Base-by-base conservation (phyloP, 2,329 filamentous ascomycete genomes). In the Ophiocordyceps unilateralis region DNA sequence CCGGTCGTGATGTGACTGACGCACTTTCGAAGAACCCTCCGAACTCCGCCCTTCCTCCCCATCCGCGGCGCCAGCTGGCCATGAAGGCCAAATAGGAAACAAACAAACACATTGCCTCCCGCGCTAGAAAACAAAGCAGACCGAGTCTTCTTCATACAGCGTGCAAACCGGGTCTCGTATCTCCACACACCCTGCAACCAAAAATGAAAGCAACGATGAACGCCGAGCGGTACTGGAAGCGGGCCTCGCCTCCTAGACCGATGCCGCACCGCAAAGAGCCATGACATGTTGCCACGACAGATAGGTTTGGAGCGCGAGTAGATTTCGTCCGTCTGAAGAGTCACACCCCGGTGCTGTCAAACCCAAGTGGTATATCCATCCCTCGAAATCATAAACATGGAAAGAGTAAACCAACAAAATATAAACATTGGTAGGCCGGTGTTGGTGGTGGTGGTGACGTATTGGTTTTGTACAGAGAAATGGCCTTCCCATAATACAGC, bases 331-430 rank as follows among this genome's bases (percentile, higher is more conserved):
- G 19, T n/a, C n/a, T n/a, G n/a, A n/a, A n/a, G n/a, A n/a, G n/a
- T 39, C 43, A 46, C 41, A 43, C 41, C 48, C 47, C 50, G 55
- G 51, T 57, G 46, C 53, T 55, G 53, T 51, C 43, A 44, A 48
- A 51, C 51, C 53, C 52, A 48, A 44, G 46, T 53, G 53, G 54
- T 58, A 59, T 56, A 50, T 58, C 51, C 52, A 48, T 36, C 45
- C 48, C 43, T 40, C 19, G 39, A 23, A 38, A 26, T 24, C 19
- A 44, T 24, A 44, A 46, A 36, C 19, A 20, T n/a, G 21, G 24
- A 32, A 28, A 40, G 15, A 42, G 15, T 17, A 42, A 26, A 39
- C 14, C 21, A 3, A 23, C 8, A 36, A n/a, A 36, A 19, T 36
- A 36, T 19, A 19, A 15, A n/a, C n/a, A 17, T 24, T 39, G 10